Conservation (phyloP, 768 basidiomycete genomes). For the Boletus pseudo-olivaceus region DNA sequence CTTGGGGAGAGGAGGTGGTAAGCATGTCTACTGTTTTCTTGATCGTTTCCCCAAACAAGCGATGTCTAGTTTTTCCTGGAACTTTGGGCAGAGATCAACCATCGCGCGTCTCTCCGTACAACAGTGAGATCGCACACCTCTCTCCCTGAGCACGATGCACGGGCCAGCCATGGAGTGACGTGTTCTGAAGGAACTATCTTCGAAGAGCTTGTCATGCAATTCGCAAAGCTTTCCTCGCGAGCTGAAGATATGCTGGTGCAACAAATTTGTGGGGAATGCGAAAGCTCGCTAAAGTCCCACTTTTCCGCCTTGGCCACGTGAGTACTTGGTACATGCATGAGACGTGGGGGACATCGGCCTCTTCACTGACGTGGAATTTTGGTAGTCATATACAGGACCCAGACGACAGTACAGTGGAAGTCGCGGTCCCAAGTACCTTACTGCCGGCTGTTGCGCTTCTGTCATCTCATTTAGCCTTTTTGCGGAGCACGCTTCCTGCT, state of each 20-base stretch:
- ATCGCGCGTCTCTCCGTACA: conserved; percentile 53
- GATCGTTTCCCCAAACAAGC: not conserved
- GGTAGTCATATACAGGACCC: conserved; percentile 12
- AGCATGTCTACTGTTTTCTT: conserved; percentile 25
- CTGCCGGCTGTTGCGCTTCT: conserved; percentile 74
- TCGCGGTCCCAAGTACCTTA: conserved; percentile 65
- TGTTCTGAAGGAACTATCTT: conserved; percentile 69
- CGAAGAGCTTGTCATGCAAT: conserved; percentile 67
- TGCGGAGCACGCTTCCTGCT: conserved; percentile 62
- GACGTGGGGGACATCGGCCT: not conserved
- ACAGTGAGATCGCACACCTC: conserved; percentile 46
- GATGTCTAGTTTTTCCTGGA: conserved; percentile 82
- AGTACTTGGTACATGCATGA: conserved; percentile 16
- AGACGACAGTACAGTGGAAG: conserved; percentile 24
- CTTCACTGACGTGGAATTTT: not conserved
- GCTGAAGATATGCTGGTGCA: conserved; percentile 87
- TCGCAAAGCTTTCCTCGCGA: conserved; percentile 55
- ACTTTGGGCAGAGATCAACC: conserved; percentile 78
- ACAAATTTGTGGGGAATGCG: conserved; percentile 80
- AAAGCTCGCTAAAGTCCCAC: conserved; percentile 69
- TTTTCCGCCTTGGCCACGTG: conserved; percentile 50
- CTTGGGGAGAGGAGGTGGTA: conserved; percentile 91
- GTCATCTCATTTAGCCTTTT: conserved; percentile 71
- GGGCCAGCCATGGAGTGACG: conserved; percentile 21
- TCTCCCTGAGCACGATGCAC: conserved; percentile 42